Evolutionary conservation across 164 flowering plant genomes (phyloP).

Genomic region (Akebia trifoliata): DNA sequence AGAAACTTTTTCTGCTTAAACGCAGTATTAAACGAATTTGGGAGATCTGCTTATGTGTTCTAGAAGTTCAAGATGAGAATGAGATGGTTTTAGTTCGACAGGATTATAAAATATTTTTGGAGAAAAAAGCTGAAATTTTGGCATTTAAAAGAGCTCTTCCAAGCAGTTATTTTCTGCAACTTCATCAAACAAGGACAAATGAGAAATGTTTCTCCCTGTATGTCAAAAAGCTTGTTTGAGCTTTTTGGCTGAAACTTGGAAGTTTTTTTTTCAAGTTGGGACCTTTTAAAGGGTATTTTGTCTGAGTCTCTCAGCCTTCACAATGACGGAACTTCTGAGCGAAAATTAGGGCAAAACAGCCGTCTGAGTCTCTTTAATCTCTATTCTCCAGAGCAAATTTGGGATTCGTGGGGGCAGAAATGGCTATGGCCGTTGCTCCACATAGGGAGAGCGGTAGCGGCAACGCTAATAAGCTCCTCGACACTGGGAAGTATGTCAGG

Average conservation of each 20-base stretch:
- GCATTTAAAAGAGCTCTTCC: neutral
- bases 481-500: constrained; percentile 61
- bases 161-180: neutral
- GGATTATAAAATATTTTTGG: neutral
- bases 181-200: constrained; percentile 3
- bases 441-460: constrained; percentile 55
- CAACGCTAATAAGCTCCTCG: constrained; percentile 40
- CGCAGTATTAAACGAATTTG: too few species aligned
- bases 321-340: constrained; percentile 19
- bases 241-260: constrained; percentile 20
- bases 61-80: neutral
- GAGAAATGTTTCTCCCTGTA: neutral
- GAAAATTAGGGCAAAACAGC: constrained; percentile 8
- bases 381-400: neutral
- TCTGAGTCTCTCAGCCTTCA: constrained; percentile 1
- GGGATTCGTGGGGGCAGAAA: constrained; percentile 15
- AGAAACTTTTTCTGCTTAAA: too few species aligned
- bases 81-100: neutral
- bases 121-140: neutral
- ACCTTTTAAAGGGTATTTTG: constrained; percentile 7
- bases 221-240: constrained; percentile 4
- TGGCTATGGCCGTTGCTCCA: constrained; percentile 71
- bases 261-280: neutral
- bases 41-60: too few species aligned
- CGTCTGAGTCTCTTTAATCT: constrained; percentile 7